phyloP scores from a whole-genome alignment of 495 filamentous ascomycete species.

The Hypoxylon lienhwacheense region DNA sequence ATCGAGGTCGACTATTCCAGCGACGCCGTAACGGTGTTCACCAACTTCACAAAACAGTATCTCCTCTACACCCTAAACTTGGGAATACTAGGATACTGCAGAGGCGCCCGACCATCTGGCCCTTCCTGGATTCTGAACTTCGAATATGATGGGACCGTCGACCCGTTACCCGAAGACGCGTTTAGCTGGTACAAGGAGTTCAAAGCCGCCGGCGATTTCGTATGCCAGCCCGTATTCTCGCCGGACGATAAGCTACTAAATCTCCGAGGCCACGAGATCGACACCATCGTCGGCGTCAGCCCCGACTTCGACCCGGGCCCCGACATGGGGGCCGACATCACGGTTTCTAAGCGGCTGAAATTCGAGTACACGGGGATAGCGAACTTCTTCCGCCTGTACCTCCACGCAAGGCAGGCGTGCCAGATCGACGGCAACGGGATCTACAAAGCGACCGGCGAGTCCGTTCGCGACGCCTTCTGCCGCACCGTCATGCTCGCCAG shows the following conservation, averaged over 20 bases:
- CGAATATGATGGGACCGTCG: background rate
- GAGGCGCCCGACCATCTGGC: background rate
- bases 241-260: background rate
- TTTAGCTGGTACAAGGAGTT: background rate
- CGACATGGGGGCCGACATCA: background rate
- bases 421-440: background rate
- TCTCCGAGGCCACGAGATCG: background rate
- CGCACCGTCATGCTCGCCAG: background rate
- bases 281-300: background rate
- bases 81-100: background rate
- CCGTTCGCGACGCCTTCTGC: background rate
- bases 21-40: background rate
- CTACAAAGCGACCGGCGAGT: background rate
- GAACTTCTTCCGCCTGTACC: constrained; percentile 1
- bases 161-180: background rate
- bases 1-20: background rate
- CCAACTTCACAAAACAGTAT: background rate
- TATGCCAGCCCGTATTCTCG: background rate
- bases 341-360: background rate
- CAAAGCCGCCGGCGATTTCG: background rate
- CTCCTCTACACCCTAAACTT: background rate
- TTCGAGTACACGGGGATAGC: background rate
- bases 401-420: background rate
- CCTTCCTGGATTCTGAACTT: constrained; percentile 3
- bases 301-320: background rate